Conservation (phyloP, 1,284 basidiomycete species). For the Sanguinoderma infundibulare region DNA sequence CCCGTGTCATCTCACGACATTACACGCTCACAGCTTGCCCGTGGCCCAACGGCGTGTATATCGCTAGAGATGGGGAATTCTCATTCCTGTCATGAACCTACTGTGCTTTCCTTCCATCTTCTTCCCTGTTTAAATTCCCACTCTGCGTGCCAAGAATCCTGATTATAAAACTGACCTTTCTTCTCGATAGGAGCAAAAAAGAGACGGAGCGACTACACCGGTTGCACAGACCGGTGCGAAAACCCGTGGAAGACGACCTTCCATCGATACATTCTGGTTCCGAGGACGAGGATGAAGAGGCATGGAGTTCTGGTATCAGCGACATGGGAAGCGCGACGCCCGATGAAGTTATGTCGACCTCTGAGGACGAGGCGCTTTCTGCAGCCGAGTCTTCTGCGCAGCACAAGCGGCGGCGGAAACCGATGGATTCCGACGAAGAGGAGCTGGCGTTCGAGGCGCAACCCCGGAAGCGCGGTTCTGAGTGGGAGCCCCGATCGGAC, state of each 20-base stretch:
- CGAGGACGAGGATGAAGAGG: constrained; percentile 57
- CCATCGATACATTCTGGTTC: constrained; percentile 68
- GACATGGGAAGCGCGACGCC: constrained; percentile 39
- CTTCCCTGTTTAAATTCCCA: too few relatives aligned
- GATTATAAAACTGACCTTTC: background rate
- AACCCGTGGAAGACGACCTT: constrained; percentile 54
- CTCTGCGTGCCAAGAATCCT: background rate
- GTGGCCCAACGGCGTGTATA: background rate
- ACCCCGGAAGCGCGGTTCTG: constrained; percentile 54
- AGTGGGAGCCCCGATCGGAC: constrained; percentile 49
- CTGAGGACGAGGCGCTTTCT: constrained; percentile 18
- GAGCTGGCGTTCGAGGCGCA: constrained; percentile 75
- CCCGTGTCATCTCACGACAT: background rate
- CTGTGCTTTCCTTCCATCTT: background rate
- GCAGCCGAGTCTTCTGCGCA: constrained; percentile 23
- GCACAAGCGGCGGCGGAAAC: constrained; percentile 22
- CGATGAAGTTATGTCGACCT: constrained; percentile 31
- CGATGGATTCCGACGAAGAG: constrained; percentile 53
- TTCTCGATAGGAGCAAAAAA: constrained; percentile 70
- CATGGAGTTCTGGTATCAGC: constrained; percentile 55
- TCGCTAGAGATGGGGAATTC: background rate
- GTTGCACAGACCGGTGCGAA: constrained; percentile 61
- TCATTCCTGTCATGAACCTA: background rate
- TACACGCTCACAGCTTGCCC: background rate
- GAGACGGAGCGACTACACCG: constrained; percentile 69